Evolutionary conservation across 108 stramenopile genomes (phyloP), one percentile per base, ranked within the genome.

Genomic region (Cyclostephanos invisitatus): DNA sequence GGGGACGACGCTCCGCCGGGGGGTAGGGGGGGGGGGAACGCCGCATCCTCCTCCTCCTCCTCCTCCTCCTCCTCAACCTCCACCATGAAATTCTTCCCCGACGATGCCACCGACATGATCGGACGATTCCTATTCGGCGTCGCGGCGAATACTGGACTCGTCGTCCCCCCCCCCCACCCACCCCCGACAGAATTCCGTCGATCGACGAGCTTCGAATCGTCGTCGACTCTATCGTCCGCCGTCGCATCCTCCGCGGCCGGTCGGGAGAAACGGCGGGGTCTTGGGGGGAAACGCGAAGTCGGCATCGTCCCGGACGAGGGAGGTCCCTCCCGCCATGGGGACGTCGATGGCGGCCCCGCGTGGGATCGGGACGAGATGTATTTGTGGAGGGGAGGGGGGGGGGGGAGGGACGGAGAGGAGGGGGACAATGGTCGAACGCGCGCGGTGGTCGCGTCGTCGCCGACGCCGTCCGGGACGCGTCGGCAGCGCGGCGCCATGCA

Each of bases 321-420:
- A 14, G 17, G 25, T 17, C 18, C 47, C 44, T 29, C n/a, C n/a
- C n/a, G n/a, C n/a, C n/a, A 55, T n/a, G 24, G 47, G 27, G 27
- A 21, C 51, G 15, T 1, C 7, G 28, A 50, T 25, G 27, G n/a
- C 24, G 18, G 12, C 28, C 48, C 17, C 42, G 48, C 28, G 14
- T 83, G 82, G 82, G 82, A 83, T 70, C 73, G 64, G 64, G 82
- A 83, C 66, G 82, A 83, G 73, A 83, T 83, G 36, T 67, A 79
- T 64, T 40, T 83, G 25, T 83, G 82, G 82, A 69, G 22, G 44
- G 44, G 44, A 0, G 44, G 17, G 18, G 28, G 1, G 11, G 10
- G 40, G 2, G 27, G 28, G 12, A 5, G 28, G 10, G 28, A 28
- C 55, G 24, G 15, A 25, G n/a, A n/a, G n/a, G 32, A 32, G 3